Conservation (phyloP, 306 rosid species). For the Rosa lucieae region DNA sequence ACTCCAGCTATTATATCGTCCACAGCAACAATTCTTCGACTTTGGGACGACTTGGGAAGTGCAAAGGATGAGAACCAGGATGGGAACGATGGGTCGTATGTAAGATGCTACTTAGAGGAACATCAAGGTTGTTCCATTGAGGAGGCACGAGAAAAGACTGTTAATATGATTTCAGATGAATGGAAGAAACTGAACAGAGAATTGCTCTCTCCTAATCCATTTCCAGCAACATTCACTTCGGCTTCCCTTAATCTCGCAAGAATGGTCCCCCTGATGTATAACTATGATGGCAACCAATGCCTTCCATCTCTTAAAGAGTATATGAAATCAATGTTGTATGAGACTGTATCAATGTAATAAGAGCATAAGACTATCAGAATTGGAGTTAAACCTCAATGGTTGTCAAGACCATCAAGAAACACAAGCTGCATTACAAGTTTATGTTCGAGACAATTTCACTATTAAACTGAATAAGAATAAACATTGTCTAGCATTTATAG, state of each 20-base stretch:
- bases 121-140: constrained; percentile 6
- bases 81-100: constrained; percentile 60
- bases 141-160: constrained; percentile 15
- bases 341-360: background rate
- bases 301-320: constrained; percentile 41
- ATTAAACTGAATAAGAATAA: background rate
- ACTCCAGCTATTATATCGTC: constrained; percentile 40
- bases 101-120: constrained; percentile 24
- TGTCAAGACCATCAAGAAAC: background rate
- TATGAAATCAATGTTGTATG: constrained; percentile 31
- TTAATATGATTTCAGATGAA: constrained; percentile 16
- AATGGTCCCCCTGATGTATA: constrained; percentile 54
- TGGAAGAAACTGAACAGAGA: constrained; percentile 24
- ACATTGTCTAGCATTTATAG: background rate
- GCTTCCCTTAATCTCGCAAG: constrained; percentile 56
- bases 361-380: background rate
- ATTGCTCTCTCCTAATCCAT: constrained; percentile 12
- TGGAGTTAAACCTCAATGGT: background rate
- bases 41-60: constrained; percentile 76
- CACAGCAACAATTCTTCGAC: constrained; percentile 56
- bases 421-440: background rate
- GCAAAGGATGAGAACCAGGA: constrained; percentile 60
- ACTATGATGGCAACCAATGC: constrained; percentile 41
- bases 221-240: constrained; percentile 15
- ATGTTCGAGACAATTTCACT: background rate